Base-by-base conservation (phyloP, 257 asterid genomes). In the Misopates orontium region DNA sequence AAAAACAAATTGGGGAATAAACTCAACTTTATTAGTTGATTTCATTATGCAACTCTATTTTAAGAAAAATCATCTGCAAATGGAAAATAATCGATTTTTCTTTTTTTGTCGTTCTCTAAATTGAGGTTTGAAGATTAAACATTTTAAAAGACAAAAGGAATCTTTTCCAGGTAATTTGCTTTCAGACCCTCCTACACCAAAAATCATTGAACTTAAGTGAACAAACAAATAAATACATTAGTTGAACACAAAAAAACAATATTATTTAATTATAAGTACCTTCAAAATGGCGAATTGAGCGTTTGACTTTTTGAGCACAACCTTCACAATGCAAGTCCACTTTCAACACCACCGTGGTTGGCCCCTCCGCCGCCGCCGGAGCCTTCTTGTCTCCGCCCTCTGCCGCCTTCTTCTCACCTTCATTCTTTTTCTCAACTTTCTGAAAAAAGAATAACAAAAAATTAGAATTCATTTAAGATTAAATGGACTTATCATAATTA, bases 281-380 rank as follows among this genome's bases (percentile, higher is more conserved):
- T 57, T 83, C 79, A 4, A 70, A 75, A 68, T 74, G 77, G 53
- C 73, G 79, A 62, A 91, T 48, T 21, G 77, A 71, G 48, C 96
- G 95, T 67, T 78, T 82, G 87, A 91, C 95, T 80, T 91, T 91
- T 73, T 86, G 83, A 23, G 98, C 95, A 65, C 98, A 91, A 36
- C 98, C 98, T 71, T 83, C 94, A 73, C 97, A 90, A 84, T 90
- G 97, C 72, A 90, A 88, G 57, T 90, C 95, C 56, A 88, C 63
- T 76, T 88, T 88, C 81, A 88, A 50, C 40, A 84, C 86, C 70
- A 79, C 85, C 71, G 84, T 59, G 68, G 57, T 41, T 5, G 83
- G 58, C 10, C 60, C 81, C 18, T 25, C 83, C 8, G 63, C 83
- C 23, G 42, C 42, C 36, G 6, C 36, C 36, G 36, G n/a, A n/a